Conservation (phyloP, 176 grass and related monocot genomes). For the Alopecurus myosuroides region DNA sequence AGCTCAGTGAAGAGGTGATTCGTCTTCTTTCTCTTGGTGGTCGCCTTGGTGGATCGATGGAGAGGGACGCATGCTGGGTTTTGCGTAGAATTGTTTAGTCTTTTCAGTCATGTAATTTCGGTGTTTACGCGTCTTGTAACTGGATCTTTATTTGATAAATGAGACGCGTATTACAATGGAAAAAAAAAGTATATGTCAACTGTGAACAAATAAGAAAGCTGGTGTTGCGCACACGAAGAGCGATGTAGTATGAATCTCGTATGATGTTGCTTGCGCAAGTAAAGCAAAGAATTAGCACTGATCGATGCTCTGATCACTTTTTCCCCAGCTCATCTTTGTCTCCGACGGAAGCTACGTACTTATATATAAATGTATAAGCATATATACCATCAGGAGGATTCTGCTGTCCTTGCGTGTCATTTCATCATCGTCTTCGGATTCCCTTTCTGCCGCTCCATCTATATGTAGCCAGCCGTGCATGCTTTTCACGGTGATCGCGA, state of each 20-base stretch:
- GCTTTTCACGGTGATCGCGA: not conserved
- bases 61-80: no score
- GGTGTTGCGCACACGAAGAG: not conserved
- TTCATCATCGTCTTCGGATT: not conserved
- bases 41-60: no score
- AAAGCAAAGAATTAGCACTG: slow-evolving; percentile 38
- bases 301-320: not conserved
- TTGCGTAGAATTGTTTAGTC: no score
- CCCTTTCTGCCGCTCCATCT: not conserved
- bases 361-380: not conserved
- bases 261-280: slow-evolving; percentile 8
- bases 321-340: not conserved
- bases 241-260: not conserved
- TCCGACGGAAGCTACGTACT: slow-evolving; percentile 13
- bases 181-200: no score
- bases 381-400: not conserved
- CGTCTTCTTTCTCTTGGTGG: no score
- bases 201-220: not conserved
- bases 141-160: no score
- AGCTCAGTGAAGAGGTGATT: no score
- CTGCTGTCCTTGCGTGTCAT: slow-evolving; percentile 25
- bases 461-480: not conserved
- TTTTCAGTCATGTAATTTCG: no score
- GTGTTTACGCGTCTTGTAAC: no score
- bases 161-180: no score